Evolutionary conservation across 2,329 filamentous ascomycete species (phyloP), one percentile per base, ranked within the genome.

Genomic region (Lojkania enalia): DNA sequence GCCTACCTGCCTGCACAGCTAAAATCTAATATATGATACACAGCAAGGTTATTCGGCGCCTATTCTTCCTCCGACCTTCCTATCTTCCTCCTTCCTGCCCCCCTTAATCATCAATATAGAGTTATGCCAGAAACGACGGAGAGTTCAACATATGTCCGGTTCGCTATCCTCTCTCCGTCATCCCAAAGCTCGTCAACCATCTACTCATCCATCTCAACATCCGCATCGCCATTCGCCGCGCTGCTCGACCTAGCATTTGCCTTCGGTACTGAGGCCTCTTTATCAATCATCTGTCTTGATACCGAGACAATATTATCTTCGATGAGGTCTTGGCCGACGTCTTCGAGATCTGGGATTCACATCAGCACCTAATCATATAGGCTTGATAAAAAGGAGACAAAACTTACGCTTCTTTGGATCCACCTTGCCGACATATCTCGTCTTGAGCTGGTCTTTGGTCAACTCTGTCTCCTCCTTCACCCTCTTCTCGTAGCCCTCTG

Each of bases 271-370:
- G 90, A 94, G 3, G 94, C 94, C 72, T 99, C 94, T 77, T 97
- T 97, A 77, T 97, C 94, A 64, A 99, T 97, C 92, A 99, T 96
- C 73, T 97, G 94, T 70, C 92, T 82, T 55, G 90, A 95, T n/a
- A 99, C 91, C 3, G 90, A 89, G 11, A 99, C 94, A 55, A 99
- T 99, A 74, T 99, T 99, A 81, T 99, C 94, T 75, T 99, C 95
- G 63, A 99, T 97, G 55, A 97, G 81, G 70, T 95, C 86, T 74
- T 96, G 91, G 43, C 94, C 94, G 35, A 99, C 89, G 60, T 96
- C 90, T 73, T 96, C 91, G 67, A 99, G 81, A 71, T 99, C 79
- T 82, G 54, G 35, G 45, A 9, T 16, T n/a, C 0, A 23, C 13
- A 47, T 69, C 47, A 69, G 61, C 20, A 43, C 9, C 31, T 16